phyloP scores from a whole-genome alignment of 352 stramenopile species.

The Paralagenidium karlingii region DNA sequence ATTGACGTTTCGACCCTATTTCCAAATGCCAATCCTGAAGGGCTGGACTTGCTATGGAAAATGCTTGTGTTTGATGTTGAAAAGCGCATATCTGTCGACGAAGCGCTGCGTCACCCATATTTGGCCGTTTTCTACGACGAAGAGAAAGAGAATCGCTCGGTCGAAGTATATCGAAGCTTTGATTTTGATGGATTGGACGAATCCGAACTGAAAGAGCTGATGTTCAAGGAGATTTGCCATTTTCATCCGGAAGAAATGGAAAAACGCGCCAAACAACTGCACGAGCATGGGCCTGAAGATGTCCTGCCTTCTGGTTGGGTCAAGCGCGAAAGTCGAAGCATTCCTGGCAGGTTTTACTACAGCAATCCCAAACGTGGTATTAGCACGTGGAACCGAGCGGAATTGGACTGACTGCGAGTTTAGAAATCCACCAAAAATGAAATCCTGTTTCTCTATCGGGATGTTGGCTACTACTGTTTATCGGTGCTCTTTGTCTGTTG shows the following conservation, averaged over 20 bases:
- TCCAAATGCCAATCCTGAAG: slow-evolving; percentile 77
- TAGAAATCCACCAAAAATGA: too few relatives aligned
- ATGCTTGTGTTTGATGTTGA: slow-evolving; percentile 89
- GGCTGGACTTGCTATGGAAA: slow-evolving; percentile 75
- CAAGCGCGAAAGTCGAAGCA: slow-evolving; percentile 75
- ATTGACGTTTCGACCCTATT: slow-evolving; percentile 78
- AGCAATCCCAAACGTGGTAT: slow-evolving; percentile 82
- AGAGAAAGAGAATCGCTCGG: slow-evolving; percentile 39
- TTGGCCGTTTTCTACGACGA: slow-evolving; percentile 83
- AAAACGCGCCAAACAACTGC: slow-evolving; percentile 69
- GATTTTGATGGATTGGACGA: slow-evolving; percentile 76
- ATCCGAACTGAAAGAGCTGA: slow-evolving; percentile 78
- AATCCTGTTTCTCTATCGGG: too few relatives aligned
- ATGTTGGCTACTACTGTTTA: too few relatives aligned
- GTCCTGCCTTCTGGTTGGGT: slow-evolving; percentile 76
- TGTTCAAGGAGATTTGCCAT: slow-evolving; percentile 86
- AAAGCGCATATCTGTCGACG: slow-evolving; percentile 91
- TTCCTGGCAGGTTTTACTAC: slow-evolving; percentile 84
- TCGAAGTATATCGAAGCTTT: slow-evolving; percentile 79
- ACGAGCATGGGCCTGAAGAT: slow-evolving; percentile 63
- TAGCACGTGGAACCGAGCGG: slow-evolving; percentile 83
- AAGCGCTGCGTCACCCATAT: slow-evolving; percentile 95
- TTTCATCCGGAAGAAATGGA: slow-evolving; percentile 84
- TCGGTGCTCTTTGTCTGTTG: too few relatives aligned
- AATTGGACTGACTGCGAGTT: slow-evolving; percentile 52